Conservation (phyloP, 768 basidiomycete genomes). For the Thelephora aurantiotincta region DNA sequence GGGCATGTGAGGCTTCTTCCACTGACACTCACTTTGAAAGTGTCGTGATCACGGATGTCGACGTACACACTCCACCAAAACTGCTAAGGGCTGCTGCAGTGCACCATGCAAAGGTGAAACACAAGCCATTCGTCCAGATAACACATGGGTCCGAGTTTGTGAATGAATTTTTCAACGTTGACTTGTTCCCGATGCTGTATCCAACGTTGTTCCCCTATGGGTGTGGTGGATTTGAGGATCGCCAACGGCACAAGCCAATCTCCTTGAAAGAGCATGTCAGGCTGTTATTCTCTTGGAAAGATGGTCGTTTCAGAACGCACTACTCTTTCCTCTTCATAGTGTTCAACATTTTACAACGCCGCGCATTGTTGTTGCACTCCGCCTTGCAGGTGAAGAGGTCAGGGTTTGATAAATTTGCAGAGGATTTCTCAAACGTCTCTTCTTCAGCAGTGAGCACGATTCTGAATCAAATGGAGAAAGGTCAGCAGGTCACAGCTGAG, state of each 20-base stretch:
- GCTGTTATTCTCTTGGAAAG: constrained; percentile 18
- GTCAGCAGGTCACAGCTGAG: constrained; percentile 13
- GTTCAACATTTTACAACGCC: constrained; percentile 27
- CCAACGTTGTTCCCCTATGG: constrained; percentile 31
- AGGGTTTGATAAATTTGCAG: too few relatives aligned
- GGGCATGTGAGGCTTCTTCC: too few relatives aligned
- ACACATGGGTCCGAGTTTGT: constrained; percentile 18
- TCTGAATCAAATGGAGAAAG: constrained; percentile 16
- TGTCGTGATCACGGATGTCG: constrained; percentile 18
- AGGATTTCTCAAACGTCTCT: too few relatives aligned
- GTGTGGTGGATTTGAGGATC: constrained; percentile 26
- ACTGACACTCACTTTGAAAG: constrained; percentile 5
- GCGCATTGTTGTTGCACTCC: constrained; percentile 18
- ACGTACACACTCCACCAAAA: constrained; percentile 12
- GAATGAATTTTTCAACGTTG: constrained; percentile 23
- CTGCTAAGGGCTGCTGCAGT: constrained; percentile 20
- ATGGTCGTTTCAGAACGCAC: constrained; percentile 23
- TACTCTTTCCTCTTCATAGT: constrained; percentile 26
- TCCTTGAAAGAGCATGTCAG: constrained; percentile 20
- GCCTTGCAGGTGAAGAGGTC: constrained; percentile 18
- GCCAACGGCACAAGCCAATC: constrained; percentile 5
- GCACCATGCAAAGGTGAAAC: constrained; percentile 17
- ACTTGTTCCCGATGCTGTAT: constrained; percentile 26
- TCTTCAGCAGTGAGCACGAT: too few relatives aligned
- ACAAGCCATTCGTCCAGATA: constrained; percentile 17